Evolutionary conservation across 176 grass and related monocot genomes (phyloP).

Genomic region (Rhynchospora breviuscula): DNA sequence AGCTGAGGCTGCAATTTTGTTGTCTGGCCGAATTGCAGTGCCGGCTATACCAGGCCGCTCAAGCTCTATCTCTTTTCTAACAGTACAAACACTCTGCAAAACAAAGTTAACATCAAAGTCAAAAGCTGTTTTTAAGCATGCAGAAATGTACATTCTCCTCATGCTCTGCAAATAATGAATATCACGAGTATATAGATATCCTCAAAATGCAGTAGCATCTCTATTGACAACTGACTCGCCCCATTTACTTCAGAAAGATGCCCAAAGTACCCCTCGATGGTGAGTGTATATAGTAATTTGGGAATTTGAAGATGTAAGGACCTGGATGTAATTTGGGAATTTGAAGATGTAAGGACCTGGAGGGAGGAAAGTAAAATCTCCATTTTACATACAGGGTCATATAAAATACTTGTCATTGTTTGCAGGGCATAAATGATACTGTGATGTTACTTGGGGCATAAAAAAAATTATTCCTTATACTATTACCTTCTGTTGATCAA

Average conservation of each 20-base stretch:
- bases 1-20: conserved; percentile 77
- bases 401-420: background rate
- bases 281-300: too few relatives aligned
- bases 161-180: background rate
- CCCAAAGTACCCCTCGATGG: too few relatives aligned
- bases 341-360: background rate
- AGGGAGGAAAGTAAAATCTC: background rate
- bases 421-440: background rate
- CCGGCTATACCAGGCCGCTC: conserved; percentile 57
- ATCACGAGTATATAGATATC: background rate
- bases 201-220: background rate
- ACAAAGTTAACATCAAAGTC: background rate
- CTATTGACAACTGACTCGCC: background rate
- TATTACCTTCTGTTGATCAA: conserved; percentile 66
- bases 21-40: conserved; percentile 65
- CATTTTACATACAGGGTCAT: background rate
- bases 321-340: too few relatives aligned
- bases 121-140: background rate
- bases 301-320: too few relatives aligned
- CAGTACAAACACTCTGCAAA: conserved; percentile 44
- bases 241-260: background rate
- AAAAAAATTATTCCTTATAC: background rate
- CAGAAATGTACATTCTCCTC: background rate
- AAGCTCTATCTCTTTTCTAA: conserved; percentile 77
- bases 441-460: background rate